phyloP scores from a whole-genome alignment of 176 grass and related monocot genomes.

The Zea luxurians region DNA sequence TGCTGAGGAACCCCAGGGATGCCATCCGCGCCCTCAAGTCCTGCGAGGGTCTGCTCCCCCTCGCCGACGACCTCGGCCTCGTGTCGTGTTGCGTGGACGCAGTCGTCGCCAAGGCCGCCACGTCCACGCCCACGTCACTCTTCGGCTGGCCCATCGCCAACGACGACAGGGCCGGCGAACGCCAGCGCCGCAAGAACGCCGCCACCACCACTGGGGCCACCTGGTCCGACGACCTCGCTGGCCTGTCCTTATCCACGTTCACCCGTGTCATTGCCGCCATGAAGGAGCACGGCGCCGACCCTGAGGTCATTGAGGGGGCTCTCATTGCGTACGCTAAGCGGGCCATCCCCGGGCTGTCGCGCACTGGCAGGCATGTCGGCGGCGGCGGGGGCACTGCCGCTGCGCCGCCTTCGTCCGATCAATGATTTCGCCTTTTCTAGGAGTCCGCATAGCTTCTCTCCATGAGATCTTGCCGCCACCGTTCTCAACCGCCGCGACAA shows the following conservation, averaged over 20 bases:
- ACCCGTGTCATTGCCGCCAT: slow-evolving; percentile 80
- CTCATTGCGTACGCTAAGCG: slow-evolving; percentile 91
- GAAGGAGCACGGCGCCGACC: slow-evolving; percentile 62
- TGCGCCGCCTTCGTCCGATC: slow-evolving; percentile 32
- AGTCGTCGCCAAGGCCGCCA: slow-evolving; percentile 60
- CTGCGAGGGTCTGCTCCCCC: slow-evolving; percentile 68
- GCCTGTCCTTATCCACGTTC: slow-evolving; percentile 63
- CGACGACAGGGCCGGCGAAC: slow-evolving; percentile 32
- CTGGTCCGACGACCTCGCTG: slow-evolving; percentile 84
- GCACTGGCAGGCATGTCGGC: slow-evolving; percentile 52
- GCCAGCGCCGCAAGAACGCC: slow-evolving; percentile 45
- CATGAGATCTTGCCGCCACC: too few relatives aligned
- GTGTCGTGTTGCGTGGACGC: slow-evolving; percentile 76
- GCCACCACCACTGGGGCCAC: slow-evolving; percentile 28
- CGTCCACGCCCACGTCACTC: slow-evolving; percentile 65
- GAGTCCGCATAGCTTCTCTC: too few relatives aligned
- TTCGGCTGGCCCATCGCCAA: slow-evolving; percentile 86
- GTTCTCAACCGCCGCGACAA: too few relatives aligned
- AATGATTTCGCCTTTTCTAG: too few relatives aligned
- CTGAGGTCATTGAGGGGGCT: slow-evolving; percentile 74
- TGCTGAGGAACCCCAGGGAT: slow-evolving; percentile 69
- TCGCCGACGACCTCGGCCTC: slow-evolving; percentile 72
- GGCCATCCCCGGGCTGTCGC: slow-evolving; percentile 81
- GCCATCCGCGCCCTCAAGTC: slow-evolving; percentile 77
- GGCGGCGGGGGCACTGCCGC: neutral